These are phyloP conservation scores for Moesziomyces aphidis DNA, from an alignment of 1,284 basidiomycete genomes.

Conservation along the genomic window DNA sequence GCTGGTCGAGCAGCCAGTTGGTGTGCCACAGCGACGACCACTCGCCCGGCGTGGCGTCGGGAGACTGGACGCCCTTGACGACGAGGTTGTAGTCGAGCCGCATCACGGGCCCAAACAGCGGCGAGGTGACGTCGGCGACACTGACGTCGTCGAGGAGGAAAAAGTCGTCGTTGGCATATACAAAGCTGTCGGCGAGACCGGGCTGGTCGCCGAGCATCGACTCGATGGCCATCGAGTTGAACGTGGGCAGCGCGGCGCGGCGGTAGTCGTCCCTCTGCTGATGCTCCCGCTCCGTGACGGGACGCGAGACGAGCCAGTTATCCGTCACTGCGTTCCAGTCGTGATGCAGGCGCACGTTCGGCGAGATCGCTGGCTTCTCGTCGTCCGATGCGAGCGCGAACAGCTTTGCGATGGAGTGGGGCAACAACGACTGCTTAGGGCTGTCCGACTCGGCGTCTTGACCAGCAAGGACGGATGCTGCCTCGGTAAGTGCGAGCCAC, in stretches of 20 bases:
- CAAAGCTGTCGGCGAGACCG: slow-evolving; percentile 38
- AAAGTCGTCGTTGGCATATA: slow-evolving; percentile 58
- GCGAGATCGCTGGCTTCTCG: not conserved
- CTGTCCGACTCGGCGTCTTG: slow-evolving; percentile 12
- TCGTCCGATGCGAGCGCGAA: not conserved
- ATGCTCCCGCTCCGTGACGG: slow-evolving; percentile 7
- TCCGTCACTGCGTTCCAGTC: slow-evolving; percentile 51
- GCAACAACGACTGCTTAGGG: not conserved
- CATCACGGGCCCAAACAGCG: slow-evolving; percentile 51
- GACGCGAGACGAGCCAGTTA: slow-evolving; percentile 28
- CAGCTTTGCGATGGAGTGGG: slow-evolving; percentile 1
- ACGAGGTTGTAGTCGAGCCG: slow-evolving; percentile 48
- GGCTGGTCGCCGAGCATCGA: slow-evolving; percentile 45
- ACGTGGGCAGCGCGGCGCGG: slow-evolving; percentile 49
- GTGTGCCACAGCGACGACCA: slow-evolving; percentile 41
- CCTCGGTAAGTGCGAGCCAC: slow-evolving; percentile 34
- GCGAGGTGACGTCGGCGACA: slow-evolving; percentile 38
- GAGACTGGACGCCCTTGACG: slow-evolving; percentile 19
- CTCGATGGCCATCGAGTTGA: slow-evolving; percentile 58
- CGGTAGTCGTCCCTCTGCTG: slow-evolving; percentile 26
- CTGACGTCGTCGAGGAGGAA: slow-evolving; percentile 42
- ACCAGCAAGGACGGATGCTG: slow-evolving; percentile 20
- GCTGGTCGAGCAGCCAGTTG: slow-evolving; percentile 42
- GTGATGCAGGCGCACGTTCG: slow-evolving; percentile 47
- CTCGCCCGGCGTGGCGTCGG: slow-evolving; percentile 29